These are phyloP conservation scores for Suhomyces bokatorum DNA, from an alignment of 1,139 yeast genomes.

Conservation along the genomic window DNA sequence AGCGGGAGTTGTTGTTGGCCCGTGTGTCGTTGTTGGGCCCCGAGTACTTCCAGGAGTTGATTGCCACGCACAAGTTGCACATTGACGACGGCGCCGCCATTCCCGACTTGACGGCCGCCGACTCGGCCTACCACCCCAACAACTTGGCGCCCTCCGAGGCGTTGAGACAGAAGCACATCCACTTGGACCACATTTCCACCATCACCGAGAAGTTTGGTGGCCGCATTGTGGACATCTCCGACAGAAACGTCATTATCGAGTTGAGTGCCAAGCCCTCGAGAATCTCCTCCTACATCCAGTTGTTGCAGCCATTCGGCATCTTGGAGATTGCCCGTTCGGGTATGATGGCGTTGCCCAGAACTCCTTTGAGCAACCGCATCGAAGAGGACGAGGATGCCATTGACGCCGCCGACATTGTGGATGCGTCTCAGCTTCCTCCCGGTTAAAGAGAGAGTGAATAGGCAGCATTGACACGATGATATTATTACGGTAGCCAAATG, in stretches of 20 bases:
- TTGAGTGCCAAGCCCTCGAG: conserved; percentile 92
- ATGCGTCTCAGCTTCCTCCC: conserved; percentile 86
- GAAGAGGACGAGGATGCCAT: conserved; percentile 48
- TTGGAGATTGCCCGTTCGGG: conserved; percentile 96
- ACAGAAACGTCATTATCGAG: conserved; percentile 92
- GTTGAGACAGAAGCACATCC: conserved; percentile 88
- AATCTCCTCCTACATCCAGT: conserved; percentile 79
- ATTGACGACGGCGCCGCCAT: conserved; percentile 38
- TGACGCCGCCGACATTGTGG: conserved; percentile 71
- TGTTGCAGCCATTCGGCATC: conserved; percentile 93
- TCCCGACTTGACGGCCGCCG: conserved; percentile 52
- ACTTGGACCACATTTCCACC: conserved; percentile 79
- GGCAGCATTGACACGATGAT: too few species aligned
- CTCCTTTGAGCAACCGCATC: conserved; percentile 62
- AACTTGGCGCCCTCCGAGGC: conserved; percentile 91
- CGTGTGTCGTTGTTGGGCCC: conserved; percentile 93
- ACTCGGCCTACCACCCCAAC: conserved; percentile 76
- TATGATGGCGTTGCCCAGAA: conserved; percentile 97
- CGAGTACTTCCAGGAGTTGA: conserved; percentile 92
- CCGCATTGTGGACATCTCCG: conserved; percentile 85
- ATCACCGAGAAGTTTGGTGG: conserved; percentile 90
- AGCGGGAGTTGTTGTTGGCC: conserved; percentile 86
- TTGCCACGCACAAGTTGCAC: conserved; percentile 76
- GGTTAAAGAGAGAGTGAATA: conserved; percentile 51
- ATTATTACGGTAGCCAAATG: too few species aligned